Evolutionary conservation across 495 filamentous ascomycete species (phyloP), one percentile per base, ranked within the genome.

Genomic region (Amniculicola lignicola): DNA sequence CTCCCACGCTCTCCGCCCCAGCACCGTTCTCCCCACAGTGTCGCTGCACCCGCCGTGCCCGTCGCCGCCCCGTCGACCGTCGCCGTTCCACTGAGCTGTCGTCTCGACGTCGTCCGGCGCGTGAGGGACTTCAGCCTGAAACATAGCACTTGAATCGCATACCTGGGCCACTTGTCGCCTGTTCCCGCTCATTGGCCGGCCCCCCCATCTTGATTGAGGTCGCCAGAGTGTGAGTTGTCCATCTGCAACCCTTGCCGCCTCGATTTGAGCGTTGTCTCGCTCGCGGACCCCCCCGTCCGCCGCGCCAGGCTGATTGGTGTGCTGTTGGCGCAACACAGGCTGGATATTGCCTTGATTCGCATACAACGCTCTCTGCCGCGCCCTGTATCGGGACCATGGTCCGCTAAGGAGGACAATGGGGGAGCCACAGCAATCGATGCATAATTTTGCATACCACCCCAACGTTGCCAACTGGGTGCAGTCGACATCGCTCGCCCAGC

Each of bases 251-350:
- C 61, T 57, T 54, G 61, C 37, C 43, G 50, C 46, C 51, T 56
- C 56, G 45, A 64, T 33, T 55, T 56, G 56, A 52, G 54, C 59
- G 49, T 51, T 18, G 22, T 37, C 27, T 44, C 54, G 52, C 47
- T 58, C 33, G 35, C 42, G 19, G 41, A 2, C 11, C 38, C 52
- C 37, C 22, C 46, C 45, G n/a, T 55, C 29, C 49, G 27, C 49
- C 28, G 43, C 46, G 40, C 35, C 51, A 43, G 61, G 42, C 51
- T 64, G 61, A 64, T 64, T 64, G 61, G 56, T 42, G 11, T 48
- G 24, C 39, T 37, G 39, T 38, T 16, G 28, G 27, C 47, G 46
- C 23, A 28, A 10, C 3, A 16, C 10, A n/a, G n/a, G 18, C 22
- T 44, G 21, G 16, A 33, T 15, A 24, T 31, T 54, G 49, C 36